phyloP scores from a whole-genome alignment of 176 grass and related monocot species.

The Coix lacrymajobi region DNA sequence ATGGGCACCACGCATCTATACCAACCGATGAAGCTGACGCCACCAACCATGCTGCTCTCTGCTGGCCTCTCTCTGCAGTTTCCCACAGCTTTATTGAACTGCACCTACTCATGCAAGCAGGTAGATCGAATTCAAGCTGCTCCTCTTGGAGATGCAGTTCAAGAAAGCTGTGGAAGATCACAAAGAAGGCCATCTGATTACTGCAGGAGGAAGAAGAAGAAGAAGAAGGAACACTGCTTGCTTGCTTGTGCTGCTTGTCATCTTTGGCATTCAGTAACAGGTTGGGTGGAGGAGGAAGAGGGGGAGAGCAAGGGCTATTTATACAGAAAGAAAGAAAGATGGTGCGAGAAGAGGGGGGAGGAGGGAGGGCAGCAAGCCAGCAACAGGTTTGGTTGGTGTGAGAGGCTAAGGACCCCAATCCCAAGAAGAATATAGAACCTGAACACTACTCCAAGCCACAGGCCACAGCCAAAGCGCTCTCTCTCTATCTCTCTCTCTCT shows the following conservation, averaged over 20 bases:
- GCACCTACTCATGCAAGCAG: slow-evolving; percentile 7
- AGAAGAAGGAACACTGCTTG: not conserved
- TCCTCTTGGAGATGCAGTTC: slow-evolving; percentile 65
- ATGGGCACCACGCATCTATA: not conserved
- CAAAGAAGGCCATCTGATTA: slow-evolving; percentile 63
- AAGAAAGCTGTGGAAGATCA: slow-evolving; percentile 99
- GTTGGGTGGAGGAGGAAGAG: slow-evolving; percentile 15
- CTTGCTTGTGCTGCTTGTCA: too few species aligned
- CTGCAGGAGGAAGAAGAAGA: not conserved
- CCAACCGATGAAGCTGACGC: not conserved
- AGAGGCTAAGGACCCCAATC: slow-evolving; percentile 57
- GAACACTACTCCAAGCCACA: slow-evolving; percentile 35
- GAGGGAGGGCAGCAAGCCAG: not conserved
- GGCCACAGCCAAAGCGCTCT: not conserved
- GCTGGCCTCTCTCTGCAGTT: slow-evolving; percentile 67
- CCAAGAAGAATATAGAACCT: slow-evolving; percentile 93
- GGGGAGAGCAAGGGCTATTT: slow-evolving; percentile 39
- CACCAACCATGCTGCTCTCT: not conserved
- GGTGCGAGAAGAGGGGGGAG: not conserved
- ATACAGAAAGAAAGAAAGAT: slow-evolving; percentile 32
- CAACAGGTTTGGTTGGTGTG: slow-evolving; percentile 29
- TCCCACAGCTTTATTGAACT: slow-evolving; percentile 99
- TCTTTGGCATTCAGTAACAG: not conserved
- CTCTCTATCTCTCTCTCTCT: not conserved
- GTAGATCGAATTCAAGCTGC: not conserved